Evolutionary conservation across 2,329 filamentous ascomycete genomes (phyloP).

Genomic region (Ophiocordyceps unilateralis): DNA sequence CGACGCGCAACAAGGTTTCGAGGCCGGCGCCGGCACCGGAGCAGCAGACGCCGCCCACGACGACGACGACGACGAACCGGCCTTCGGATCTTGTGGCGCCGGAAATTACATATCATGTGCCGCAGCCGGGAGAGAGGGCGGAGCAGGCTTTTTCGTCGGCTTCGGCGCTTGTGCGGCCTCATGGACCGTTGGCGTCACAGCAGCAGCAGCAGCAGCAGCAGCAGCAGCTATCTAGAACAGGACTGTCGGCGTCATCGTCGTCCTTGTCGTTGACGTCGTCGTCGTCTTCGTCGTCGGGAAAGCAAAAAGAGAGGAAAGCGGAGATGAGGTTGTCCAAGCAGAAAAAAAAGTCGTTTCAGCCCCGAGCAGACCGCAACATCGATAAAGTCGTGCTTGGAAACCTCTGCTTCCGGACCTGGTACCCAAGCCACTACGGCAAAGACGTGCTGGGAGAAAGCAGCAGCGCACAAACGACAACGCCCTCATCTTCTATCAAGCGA

Average conservation of each 20-base stretch:
- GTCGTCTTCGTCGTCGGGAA: too few relatives aligned
- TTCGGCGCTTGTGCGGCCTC: too few relatives aligned
- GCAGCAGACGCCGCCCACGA: constrained; percentile 1
- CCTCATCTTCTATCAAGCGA: not conserved
- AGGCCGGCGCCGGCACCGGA: constrained; percentile 5
- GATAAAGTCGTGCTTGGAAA: constrained; percentile 75
- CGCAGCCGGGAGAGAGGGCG: too few relatives aligned
- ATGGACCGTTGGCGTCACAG: too few relatives aligned
- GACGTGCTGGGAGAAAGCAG: constrained; percentile 41
- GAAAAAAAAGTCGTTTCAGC: too few relatives aligned
- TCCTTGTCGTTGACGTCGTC: too few relatives aligned
- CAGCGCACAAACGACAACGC: constrained; percentile 7
- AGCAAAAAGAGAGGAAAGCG: not conserved
- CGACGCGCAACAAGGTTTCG: constrained; percentile 17
- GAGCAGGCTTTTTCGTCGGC: too few relatives aligned
- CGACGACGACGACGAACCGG: constrained; percentile 7
- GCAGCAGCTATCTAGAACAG: constrained; percentile 11
- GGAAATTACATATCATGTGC: constrained; percentile 23
- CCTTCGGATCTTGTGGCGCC: constrained; percentile 20
- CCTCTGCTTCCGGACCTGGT: constrained; percentile 77
- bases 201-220: constrained; percentile 3
- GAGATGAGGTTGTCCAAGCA: too few relatives aligned
- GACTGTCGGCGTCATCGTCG: too few relatives aligned
- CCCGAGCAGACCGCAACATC: constrained; percentile 53
- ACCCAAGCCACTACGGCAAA: constrained; percentile 76